Evolutionary conservation across 208 protist species (phyloP).

Genomic region (Angomonas ambiguus): DNA sequence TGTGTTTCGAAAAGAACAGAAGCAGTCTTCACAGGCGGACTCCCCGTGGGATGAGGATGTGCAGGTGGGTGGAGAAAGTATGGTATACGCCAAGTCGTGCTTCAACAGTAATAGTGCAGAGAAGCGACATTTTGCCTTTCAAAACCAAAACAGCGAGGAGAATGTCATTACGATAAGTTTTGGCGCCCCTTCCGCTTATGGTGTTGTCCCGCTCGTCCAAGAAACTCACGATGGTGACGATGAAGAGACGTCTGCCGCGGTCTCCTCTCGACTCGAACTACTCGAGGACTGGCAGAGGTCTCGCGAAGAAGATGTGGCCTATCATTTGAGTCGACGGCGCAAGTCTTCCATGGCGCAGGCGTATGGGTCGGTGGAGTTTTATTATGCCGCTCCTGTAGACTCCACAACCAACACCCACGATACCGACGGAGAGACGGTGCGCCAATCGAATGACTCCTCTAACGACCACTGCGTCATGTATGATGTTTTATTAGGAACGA

Average conservation of each 20-base stretch:
- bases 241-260: neutral
- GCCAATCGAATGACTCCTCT: neutral
- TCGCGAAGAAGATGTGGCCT: constrained; percentile 21
- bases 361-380: constrained; percentile 23
- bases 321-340: constrained; percentile 19
- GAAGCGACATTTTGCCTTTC: neutral
- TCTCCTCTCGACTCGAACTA: constrained; percentile 19
- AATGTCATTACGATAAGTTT: neutral
- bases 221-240: neutral
- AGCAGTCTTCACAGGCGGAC: neutral
- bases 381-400: constrained; percentile 16
- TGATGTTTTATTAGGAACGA: neutral
- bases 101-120: neutral
- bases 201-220: neutral
- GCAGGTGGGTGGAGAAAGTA: neutral
- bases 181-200: neutral
- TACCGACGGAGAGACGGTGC: neutral
- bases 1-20: constrained; percentile 2
- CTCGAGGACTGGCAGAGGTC: constrained; percentile 33
- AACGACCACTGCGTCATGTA: neutral
- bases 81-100: constrained; percentile 1
- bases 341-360: constrained; percentile 20
- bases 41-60: neutral
- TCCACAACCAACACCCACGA: neutral
- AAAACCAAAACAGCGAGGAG: neutral